Base-by-base conservation (phyloP, 2,329 filamentous ascomycete genomes). In the Pezicula radicicola region DNA sequence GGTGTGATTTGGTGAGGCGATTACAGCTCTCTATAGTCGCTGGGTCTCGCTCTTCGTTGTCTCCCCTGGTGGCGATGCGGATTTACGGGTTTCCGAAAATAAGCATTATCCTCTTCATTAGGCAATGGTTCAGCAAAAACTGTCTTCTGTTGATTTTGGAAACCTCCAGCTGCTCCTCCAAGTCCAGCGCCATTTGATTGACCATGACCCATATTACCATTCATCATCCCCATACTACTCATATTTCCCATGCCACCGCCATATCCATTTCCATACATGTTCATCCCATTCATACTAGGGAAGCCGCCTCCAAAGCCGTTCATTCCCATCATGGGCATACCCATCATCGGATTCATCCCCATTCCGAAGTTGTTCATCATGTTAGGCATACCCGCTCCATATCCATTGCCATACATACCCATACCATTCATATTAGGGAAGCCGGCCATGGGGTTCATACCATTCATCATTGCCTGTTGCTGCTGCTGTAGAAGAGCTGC, bases 61-160 rank as follows among this genome's bases (percentile, higher is more conserved):
- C 88, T 83, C 65, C 91, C 90, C 69, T 92, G 87, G 66, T 94
- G 89, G 47, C 94, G 84, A 66, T 96, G 89, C 2, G 92, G 93
- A 67, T 99, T 99, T 56, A 97, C 89, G 0, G 94, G 94, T 69
- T 96, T 93, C 52, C 94, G 83, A 69, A 97, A 95, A 72, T 99
- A 99, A 6, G 94, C 89, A 54, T 91, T 90, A 52, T 96, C 91
- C 51, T 95, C 90, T 57, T 84, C 83, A 53, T 80, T 85, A 2
- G 79, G 78, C 53, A 76, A 72, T 12, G 77, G 75, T 16, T 76
- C 75, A 33, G 74, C 73, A 61, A 81, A 68, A 28, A 66, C 47
- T 0, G 64, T 67, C 57, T 67, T 68, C 62, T 84, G 80, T 62
- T 85, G 81, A 59, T 84, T 84, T 12, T 78, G 73, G 55, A 83